Conservation (phyloP, 768 basidiomycete genomes). For the Nevesoporus exiguus region DNA sequence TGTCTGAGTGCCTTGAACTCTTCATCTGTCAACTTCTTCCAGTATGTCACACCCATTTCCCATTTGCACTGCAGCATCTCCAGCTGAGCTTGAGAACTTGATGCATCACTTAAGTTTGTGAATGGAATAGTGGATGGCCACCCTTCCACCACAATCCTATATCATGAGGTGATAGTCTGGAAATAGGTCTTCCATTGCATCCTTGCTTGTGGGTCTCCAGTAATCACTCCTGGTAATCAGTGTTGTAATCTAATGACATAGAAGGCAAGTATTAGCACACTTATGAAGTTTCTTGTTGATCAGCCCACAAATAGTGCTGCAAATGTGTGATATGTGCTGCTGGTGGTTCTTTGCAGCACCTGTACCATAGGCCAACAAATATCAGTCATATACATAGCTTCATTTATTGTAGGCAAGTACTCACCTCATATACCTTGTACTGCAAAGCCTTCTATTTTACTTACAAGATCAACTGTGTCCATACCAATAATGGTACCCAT, state of each 20-base stretch:
- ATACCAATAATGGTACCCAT: not conserved
- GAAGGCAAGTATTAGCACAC: not conserved
- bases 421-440: not conserved
- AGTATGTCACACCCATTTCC: not conserved
- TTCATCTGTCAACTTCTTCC: not conserved
- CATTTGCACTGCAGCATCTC: not conserved
- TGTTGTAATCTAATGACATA: not conserved
- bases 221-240: not conserved
- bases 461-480: not conserved
- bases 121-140: not conserved
- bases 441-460: not conserved
- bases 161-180: not conserved
- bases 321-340: not conserved
- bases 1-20: not conserved
- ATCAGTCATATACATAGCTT: not conserved
- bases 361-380: not conserved
- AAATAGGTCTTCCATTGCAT: not conserved
- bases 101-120: not conserved
- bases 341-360: not conserved
- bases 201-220: not conserved
- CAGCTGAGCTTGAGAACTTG: not conserved
- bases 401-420: not conserved
- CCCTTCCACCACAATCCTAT: not conserved
- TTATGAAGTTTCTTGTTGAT: not conserved
- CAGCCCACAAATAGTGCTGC: not conserved